Conservation (phyloP, 495 filamentous ascomycete species). For the Lasiosphaeria miniovina region DNA sequence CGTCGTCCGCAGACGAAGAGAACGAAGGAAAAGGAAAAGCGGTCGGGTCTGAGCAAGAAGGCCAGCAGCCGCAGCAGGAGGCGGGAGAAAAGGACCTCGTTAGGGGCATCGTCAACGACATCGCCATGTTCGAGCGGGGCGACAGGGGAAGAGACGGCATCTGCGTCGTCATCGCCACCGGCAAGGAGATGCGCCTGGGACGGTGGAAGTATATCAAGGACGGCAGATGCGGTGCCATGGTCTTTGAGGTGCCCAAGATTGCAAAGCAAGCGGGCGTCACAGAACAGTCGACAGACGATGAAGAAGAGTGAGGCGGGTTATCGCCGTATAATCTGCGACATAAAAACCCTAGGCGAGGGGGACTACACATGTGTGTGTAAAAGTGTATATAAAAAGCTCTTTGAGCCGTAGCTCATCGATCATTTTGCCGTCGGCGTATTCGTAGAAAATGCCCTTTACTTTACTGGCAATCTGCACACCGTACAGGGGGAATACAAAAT, state of each 20-base stretch:
- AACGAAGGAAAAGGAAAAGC: not conserved
- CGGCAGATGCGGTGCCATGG: slow-evolving; percentile 72
- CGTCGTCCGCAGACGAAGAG: not conserved
- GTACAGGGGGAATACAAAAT: not conserved
- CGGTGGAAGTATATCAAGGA: slow-evolving; percentile 62
- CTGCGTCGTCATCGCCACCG: slow-evolving; percentile 76
- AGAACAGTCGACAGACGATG: slow-evolving; percentile 18
- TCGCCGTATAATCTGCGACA: not conserved
- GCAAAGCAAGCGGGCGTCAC: slow-evolving; percentile 11
- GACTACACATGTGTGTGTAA: not conserved
- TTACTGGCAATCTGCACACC: not conserved
- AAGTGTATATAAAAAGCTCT: slow-evolving; percentile 1
- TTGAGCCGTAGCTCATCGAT: not conserved
- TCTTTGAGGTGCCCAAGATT: slow-evolving; percentile 71
- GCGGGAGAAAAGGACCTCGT: slow-evolving; percentile 29
- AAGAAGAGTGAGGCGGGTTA: slow-evolving; percentile 6
- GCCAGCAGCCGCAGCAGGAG: slow-evolving; percentile 4
- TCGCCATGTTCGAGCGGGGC: slow-evolving; percentile 76
- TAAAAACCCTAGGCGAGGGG: not conserved
- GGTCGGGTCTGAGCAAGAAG: not conserved
- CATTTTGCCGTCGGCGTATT: no score
- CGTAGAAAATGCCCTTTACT: not conserved
- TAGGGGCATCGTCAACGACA: slow-evolving; percentile 79
- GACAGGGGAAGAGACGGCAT: slow-evolving; percentile 68
- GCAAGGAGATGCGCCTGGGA: slow-evolving; percentile 80